These are phyloP conservation scores for Coniochaeta pulveracea DNA, from an alignment of 2,329 filamentous ascomycete species.

Conservation along the genomic window DNA sequence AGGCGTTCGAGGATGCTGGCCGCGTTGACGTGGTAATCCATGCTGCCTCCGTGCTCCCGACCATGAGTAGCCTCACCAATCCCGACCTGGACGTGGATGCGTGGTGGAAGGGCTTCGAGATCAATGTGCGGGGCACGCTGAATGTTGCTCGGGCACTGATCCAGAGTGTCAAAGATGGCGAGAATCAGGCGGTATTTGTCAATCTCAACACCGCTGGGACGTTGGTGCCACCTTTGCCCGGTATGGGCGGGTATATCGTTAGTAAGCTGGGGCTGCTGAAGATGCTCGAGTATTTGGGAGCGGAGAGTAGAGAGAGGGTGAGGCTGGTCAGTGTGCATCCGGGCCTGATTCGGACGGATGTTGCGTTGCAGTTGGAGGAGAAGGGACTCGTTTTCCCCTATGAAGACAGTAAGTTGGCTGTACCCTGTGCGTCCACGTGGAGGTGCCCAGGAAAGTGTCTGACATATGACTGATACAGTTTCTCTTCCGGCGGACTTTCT, in stretches of 20 bases:
- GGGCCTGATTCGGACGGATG: conserved; percentile 20
- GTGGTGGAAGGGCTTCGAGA: conserved; percentile 13
- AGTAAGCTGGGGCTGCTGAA: conserved; percentile 29
- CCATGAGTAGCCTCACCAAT: no score
- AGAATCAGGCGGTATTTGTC: conserved; percentile 9
- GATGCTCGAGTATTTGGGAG: conserved; percentile 27
- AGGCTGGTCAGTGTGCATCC: conserved; percentile 30
- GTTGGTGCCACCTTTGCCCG: conserved; percentile 13
- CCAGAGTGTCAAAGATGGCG: conserved; percentile 2
- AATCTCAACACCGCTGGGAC: conserved; percentile 15
- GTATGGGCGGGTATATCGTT: conserved; percentile 25
- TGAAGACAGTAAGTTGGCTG: conserved; percentile 9
- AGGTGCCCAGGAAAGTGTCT: no score
- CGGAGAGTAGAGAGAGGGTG: conserved; percentile 24
- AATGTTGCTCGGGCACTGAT: conserved; percentile 17
- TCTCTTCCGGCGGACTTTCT: conserved; percentile 27
- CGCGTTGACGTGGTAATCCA: no score
- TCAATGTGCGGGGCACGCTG: conserved; percentile 18
- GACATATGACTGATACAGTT: no score
- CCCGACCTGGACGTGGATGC: not conserved
- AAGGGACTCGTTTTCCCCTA: conserved; percentile 7
- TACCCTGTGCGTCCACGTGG: conserved; percentile 3
- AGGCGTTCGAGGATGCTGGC: no score
- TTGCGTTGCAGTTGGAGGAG: conserved; percentile 6
- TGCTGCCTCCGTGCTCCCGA: no score